A percentile compares a stretch with the other conserved stretches of the same genome.
Evolutionary conservation across 2,329 filamentous ascomycete genomes (phyloP).

Genomic region (Orbilia quercus): DNA sequence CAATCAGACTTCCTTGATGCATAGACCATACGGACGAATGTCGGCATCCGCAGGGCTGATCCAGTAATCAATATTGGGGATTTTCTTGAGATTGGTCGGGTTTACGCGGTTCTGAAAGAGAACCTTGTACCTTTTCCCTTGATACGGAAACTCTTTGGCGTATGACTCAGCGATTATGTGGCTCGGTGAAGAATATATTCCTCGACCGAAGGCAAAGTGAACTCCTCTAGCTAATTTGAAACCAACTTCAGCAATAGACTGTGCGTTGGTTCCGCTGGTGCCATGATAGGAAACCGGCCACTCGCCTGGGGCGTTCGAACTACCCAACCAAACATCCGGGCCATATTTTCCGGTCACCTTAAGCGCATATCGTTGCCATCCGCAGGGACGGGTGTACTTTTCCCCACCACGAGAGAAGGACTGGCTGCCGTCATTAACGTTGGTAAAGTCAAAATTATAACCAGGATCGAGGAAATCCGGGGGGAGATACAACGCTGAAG

Average conservation of each 20-base stretch:
- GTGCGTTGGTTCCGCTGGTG: slow-evolving; percentile 3
- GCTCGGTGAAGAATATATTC: slow-evolving; percentile 23
- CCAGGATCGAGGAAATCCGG: slow-evolving; percentile 8
- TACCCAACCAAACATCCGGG: slow-evolving; percentile 18
- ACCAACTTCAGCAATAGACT: slow-evolving; percentile 29
- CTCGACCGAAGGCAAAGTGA: slow-evolving; percentile 9
- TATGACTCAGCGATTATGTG: slow-evolving; percentile 17
- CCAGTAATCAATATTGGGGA: slow-evolving; percentile 18
- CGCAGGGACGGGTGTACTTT: slow-evolving; percentile 19
- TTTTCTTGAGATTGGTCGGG: slow-evolving; percentile 10
- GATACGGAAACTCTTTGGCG: background rate
- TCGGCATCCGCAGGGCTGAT: slow-evolving; percentile 21
- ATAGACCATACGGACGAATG: slow-evolving; percentile 32
- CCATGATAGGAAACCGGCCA: slow-evolving; percentile 40
- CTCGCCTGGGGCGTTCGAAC: slow-evolving; percentile 1
- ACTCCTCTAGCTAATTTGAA: slow-evolving; percentile 7
- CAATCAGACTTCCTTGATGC: slow-evolving; percentile 25
- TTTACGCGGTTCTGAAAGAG: slow-evolving; percentile 34
- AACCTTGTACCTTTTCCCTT: slow-evolving; percentile 26
- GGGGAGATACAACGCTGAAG: slow-evolving; percentile 14
- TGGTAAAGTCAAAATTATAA: slow-evolving; percentile 20
- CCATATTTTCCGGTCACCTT: slow-evolving; percentile 24
- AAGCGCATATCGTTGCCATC: slow-evolving; percentile 16
- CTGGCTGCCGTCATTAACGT: background rate
- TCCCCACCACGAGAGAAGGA: slow-evolving; percentile 20